Conservation (phyloP, 306 rosid genomes). For the Canavalia gladiata region DNA sequence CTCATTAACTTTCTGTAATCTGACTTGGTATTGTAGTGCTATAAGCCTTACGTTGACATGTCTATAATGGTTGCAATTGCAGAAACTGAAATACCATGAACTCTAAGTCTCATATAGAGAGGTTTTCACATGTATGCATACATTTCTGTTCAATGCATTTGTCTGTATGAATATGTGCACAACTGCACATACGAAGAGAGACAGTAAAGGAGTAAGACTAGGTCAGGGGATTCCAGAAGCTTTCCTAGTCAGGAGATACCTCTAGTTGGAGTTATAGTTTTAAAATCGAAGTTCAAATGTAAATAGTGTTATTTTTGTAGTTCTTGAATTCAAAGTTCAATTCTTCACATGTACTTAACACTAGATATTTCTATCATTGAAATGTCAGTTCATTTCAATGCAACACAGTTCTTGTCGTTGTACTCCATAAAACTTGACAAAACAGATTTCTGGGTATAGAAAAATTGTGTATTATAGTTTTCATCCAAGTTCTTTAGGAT, state of each 20-base stretch:
- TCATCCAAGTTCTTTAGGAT: background rate
- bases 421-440: background rate
- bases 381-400: background rate
- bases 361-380: background rate
- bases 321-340: background rate
- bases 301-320: too few relatives aligned
- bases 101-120: background rate
- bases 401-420: background rate
- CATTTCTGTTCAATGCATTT: conserved; percentile 5
- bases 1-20: background rate
- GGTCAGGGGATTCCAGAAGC: background rate
- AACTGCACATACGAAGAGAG: background rate
- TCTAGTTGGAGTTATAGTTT: background rate
- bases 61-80: background rate
- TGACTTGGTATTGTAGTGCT: background rate
- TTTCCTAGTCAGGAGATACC: background rate
- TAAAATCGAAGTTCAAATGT: background rate
- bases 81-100: background rate
- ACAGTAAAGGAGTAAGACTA: background rate
- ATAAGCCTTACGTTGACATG: background rate
- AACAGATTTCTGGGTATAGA: background rate
- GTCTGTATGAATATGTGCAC: background rate
- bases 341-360: background rate
- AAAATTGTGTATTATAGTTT: conserved; percentile 12
- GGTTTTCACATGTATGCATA: background rate